Percentiles rank a stretch among this genome's conserved stretches.
Evolutionary conservation across 2,329 filamentous ascomycete genomes (phyloP).

Genomic region (Diaporthe ilicicola): DNA sequence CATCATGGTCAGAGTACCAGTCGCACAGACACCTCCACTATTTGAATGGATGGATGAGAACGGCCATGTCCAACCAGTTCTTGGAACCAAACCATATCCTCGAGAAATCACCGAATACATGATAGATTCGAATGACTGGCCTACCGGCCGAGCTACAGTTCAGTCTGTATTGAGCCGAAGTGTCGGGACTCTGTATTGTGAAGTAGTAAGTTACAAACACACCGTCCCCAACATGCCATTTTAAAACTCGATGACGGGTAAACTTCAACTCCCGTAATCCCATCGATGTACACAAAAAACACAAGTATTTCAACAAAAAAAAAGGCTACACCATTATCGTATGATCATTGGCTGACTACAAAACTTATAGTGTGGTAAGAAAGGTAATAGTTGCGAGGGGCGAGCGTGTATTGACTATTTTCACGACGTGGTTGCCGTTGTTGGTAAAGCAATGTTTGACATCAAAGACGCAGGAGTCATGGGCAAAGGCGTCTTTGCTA

Average conservation of each 20-base stretch:
- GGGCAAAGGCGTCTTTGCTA: conserved; percentile 12
- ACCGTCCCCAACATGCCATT: too few species aligned
- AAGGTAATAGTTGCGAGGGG: neutral
- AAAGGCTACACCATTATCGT: too few species aligned
- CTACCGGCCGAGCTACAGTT: neutral
- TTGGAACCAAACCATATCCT: neutral
- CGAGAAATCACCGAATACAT: conserved; percentile 11
- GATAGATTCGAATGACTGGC: neutral
- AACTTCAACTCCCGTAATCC: too few species aligned
- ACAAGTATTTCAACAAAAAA: too few species aligned
- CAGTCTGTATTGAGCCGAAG: neutral
- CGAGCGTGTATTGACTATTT: neutral
- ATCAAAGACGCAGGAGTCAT: neutral
- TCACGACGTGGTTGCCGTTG: neutral
- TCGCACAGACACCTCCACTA: neutral
- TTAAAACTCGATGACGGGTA: too few species aligned
- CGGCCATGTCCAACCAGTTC: neutral
- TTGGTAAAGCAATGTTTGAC: neutral
- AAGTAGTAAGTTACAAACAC: neutral
- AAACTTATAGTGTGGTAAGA: neutral
- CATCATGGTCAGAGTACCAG: neutral
- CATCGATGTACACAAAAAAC: too few species aligned
- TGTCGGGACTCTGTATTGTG: neutral
- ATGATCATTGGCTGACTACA: neutral
- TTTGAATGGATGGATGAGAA: neutral